These are phyloP conservation scores for Orbilia quercus DNA, from an alignment of 2,329 filamentous ascomycete species.

Conservation along the genomic window DNA sequence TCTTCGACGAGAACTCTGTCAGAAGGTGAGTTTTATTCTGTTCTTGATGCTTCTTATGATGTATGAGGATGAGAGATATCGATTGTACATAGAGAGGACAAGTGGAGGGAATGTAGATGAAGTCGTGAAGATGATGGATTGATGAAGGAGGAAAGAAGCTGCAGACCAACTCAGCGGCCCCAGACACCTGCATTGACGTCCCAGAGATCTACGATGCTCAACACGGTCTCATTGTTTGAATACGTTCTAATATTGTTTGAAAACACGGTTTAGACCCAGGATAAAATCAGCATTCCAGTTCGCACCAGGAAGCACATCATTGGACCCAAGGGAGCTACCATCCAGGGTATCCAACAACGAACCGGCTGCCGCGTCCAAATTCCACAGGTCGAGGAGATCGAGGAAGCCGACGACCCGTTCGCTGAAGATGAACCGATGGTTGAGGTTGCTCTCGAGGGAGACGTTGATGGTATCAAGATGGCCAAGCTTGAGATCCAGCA, in stretches of 20 bases:
- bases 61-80: too few species aligned
- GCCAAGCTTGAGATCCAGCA: slow-evolving; percentile 85
- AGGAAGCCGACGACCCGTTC: slow-evolving; percentile 69
- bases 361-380: slow-evolving; percentile 92
- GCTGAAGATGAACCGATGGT: slow-evolving; percentile 81
- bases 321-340: slow-evolving; percentile 87
- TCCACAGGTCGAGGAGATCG: slow-evolving; percentile 78
- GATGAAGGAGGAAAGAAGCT: slow-evolving; percentile 47
- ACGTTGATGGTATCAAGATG: slow-evolving; percentile 85
- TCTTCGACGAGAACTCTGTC: slow-evolving; percentile 85
- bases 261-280: slow-evolving; percentile 63
- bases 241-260: slow-evolving; percentile 63
- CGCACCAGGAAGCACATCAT: slow-evolving; percentile 91
- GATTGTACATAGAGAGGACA: too few species aligned
- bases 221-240: slow-evolving; percentile 48
- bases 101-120: slow-evolving; percentile 54
- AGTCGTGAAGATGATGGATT: slow-evolving; percentile 27
- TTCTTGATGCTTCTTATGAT: background rate
- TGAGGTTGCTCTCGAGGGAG: slow-evolving; percentile 89
- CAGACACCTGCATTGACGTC: slow-evolving; percentile 16
- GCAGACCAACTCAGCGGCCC: slow-evolving; percentile 29
- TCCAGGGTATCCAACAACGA: slow-evolving; percentile 88
- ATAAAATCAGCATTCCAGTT: slow-evolving; percentile 77
- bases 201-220: background rate
- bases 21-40: slow-evolving; percentile 71